Evolutionary conservation across 2,329 filamentous ascomycete genomes (phyloP).

Genomic region (Pestalotiopsis sp.): DNA sequence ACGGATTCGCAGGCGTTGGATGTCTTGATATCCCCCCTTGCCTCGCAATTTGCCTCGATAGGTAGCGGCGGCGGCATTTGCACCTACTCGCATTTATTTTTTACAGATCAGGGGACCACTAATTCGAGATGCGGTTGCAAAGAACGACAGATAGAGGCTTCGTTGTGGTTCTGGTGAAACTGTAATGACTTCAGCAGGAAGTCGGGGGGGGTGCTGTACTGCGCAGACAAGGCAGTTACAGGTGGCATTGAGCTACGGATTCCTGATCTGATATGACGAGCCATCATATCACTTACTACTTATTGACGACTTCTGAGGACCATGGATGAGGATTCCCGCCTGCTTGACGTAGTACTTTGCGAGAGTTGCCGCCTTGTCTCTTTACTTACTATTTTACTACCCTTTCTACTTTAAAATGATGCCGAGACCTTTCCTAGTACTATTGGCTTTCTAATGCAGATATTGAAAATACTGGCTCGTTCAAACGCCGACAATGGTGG

Average conservation of each 20-base stretch:
- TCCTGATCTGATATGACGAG: conserved; percentile 8
- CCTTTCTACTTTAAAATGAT: conserved; percentile 29
- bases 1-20: conserved; percentile 29
- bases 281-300: conserved; percentile 18
- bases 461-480: conserved; percentile 41
- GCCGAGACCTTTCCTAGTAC: conserved; percentile 50
- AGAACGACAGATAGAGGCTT: not conserved
- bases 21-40: conserved; percentile 31
- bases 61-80: conserved; percentile 14
- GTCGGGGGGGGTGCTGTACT: not conserved
- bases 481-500: not conserved
- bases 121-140: conserved; percentile 9
- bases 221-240: not conserved
- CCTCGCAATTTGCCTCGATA: conserved; percentile 8
- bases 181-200: not conserved
- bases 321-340: conserved; percentile 20
- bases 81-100: conserved; percentile 11
- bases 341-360: conserved; percentile 27
- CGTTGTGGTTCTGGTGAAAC: not conserved
- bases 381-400: conserved; percentile 24
- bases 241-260: conserved; percentile 3
- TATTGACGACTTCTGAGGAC: conserved; percentile 17
- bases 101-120: not conserved
- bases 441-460: conserved; percentile 67
- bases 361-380: conserved; percentile 28